Base-by-base conservation (phyloP, 192 early-diverging fungal genomes). In the Polychytrium aggregatum region DNA sequence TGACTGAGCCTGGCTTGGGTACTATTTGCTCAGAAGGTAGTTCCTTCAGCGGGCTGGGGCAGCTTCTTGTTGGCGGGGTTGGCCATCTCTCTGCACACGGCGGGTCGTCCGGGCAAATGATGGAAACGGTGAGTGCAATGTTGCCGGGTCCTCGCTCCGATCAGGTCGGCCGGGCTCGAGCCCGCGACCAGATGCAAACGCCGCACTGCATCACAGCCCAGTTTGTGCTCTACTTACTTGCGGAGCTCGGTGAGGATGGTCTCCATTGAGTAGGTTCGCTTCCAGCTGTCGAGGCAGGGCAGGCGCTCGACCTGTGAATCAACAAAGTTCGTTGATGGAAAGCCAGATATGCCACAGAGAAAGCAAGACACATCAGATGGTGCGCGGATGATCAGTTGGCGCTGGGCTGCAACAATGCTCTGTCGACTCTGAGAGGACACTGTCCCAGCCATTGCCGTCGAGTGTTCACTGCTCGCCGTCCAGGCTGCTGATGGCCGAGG, bases 31-130 rank as follows among this genome's bases (percentile, higher is more conserved):
- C n/a, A n/a, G 14, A 66, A 66, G 1, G 29, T 58, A 18, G 45
- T 56, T 33, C 87, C 88, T 72, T 97, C 94, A 43, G 79, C 63
- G 34, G 92, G 92, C 65, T 96, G 95, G 36, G 81, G 60, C 28
- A 91, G 68, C 65, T 93, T 98, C 55, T 81, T 72, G 71, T 89
- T 85, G 27, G 63, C 57, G n/a, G 81, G 70, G 37, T 74, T 75
- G 33, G 77, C 81, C 92, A 98, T 98, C 61, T 95, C 89, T 28
- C 81, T 86, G 60, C 41, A 13, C 6, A 20, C 35, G 22, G 35
- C 3, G 17, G 39, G 3, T 21, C 21, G 3, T 31, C 13, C 30
- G 26, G 46, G 27, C 22, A 21, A 28, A 46, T 25, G n/a, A 41
- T 11, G 18, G n/a, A 62, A 13, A 29, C 37, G 56, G 8, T 22